These are phyloP conservation scores for Fusarium camptoceras DNA, from an alignment of 2,329 filamentous ascomycete genomes.

Conservation along the genomic window DNA sequence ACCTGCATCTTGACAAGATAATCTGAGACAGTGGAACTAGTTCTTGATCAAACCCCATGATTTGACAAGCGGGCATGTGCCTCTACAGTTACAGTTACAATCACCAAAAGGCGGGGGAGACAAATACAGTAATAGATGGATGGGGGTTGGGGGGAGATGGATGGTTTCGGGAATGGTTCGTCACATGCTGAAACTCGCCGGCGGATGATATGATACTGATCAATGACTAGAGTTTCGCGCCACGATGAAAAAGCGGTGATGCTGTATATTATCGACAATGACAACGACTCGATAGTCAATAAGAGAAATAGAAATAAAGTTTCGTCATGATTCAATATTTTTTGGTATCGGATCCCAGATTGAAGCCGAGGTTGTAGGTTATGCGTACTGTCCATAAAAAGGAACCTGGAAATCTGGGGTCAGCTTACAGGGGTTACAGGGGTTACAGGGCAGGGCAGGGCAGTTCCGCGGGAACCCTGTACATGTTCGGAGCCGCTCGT, in stretches of 20 bases:
- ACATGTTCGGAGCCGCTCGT: background rate
- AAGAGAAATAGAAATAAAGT: background rate
- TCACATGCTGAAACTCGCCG: constrained; percentile 17
- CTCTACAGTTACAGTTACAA: background rate
- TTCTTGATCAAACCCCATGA: constrained; percentile 35
- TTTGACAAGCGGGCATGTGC: constrained; percentile 34
- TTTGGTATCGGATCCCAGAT: constrained; percentile 2
- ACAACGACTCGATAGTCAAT: background rate
- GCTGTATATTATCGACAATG: background rate
- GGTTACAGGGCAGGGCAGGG: background rate
- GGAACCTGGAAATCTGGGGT: constrained; percentile 39
- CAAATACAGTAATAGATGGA: background rate
- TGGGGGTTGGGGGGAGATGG: background rate
- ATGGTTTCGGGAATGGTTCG: background rate
- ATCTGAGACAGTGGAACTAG: constrained; percentile 27
- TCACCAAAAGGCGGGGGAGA: constrained; percentile 1
- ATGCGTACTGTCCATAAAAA: constrained; percentile 3
- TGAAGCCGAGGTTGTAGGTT: constrained; percentile 25
- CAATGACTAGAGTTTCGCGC: constrained; percentile 18
- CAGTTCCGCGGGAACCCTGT: background rate
- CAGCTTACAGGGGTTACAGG: constrained; percentile 16
- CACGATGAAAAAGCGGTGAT: constrained; percentile 21
- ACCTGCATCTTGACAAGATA: constrained; percentile 30
- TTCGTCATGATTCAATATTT: constrained; percentile 8
- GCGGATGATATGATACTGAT: background rate